Conservation (phyloP, 176 grass and related monocot genomes). For the Tillandsia leiboldiana region DNA sequence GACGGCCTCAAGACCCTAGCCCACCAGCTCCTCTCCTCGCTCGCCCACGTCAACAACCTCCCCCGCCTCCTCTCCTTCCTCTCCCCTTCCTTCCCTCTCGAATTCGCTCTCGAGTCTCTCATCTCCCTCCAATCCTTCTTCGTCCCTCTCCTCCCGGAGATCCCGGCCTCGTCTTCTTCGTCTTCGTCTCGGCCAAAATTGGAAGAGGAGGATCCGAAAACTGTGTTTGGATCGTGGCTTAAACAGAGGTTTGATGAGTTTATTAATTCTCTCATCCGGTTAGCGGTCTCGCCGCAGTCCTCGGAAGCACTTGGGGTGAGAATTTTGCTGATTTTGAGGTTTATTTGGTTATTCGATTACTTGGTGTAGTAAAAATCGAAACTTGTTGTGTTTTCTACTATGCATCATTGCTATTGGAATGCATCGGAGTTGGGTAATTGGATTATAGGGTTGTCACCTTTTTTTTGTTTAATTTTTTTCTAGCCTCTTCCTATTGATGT, state of each 20-base stretch:
- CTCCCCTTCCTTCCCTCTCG: slow-evolving; percentile 31
- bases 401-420: not conserved
- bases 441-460: not conserved
- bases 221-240: slow-evolving; percentile 60
- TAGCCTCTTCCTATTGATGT: not conserved
- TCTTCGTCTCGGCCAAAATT: not conserved
- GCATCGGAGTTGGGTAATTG: too few species aligned
- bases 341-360: not conserved
- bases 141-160: slow-evolving; percentile 59
- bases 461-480: too few species aligned
- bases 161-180: slow-evolving; percentile 31
- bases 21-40: slow-evolving; percentile 63
- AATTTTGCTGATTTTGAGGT: not conserved
- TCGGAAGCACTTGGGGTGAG: slow-evolving; percentile 48
- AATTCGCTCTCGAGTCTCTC: slow-evolving; percentile 50
- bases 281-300: slow-evolving; percentile 33
- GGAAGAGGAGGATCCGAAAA: slow-evolving; percentile 37
- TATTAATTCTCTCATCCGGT: slow-evolving; percentile 38
- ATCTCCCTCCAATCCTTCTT: slow-evolving; percentile 91
- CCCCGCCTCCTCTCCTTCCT: slow-evolving; percentile 63
- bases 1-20: slow-evolving; percentile 49
- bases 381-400: not conserved
- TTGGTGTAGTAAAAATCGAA: not conserved
- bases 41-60: slow-evolving; percentile 77
- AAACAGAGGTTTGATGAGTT: slow-evolving; percentile 66